Evolutionary conservation across 2,329 filamentous ascomycete genomes (phyloP), one percentile per base, ranked within the genome.

Genomic region (Sporothrix luriei): DNA sequence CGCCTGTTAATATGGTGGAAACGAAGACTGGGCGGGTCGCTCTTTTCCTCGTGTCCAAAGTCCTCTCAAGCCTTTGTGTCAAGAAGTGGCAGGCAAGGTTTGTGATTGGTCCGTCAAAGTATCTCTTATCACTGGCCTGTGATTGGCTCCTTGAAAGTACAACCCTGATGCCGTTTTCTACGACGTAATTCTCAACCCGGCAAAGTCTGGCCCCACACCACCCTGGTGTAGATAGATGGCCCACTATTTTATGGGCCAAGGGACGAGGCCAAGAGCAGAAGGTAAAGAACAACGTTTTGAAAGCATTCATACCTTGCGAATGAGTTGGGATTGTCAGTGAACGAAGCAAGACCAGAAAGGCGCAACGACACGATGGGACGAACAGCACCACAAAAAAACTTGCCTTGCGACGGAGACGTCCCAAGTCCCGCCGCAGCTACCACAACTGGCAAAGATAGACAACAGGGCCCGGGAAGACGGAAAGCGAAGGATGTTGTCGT

Each of bases 101-200:
- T 33, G 26, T 70, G 51, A 68, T 70, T 70, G 69, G 69, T 19
- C 43, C 2, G 38, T 13, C 13, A 14, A 13, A 7, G 33, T 46
- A 68, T 51, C 66, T 66, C 69, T 70, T 70, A 70, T 70, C 69
- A 38, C 49, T 29, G 13, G 19, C 2, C 26, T 43, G 0, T 68
- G 57, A 70, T 68, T 70, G 69, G 69, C 21, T 29, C 5, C 3
- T 11, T 43, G 40, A 43, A 16, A 43, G 24, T 7, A 24, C 21
- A 24, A 52, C 49, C 24, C 29, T 38, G 48, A 46, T 66, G 19
- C 43, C 66, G 61, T 38, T 70, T 54, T 29, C 40, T 64, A 33
- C 33, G 33, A 33, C 33, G 6, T 33, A 33, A 1, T 13, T 54
- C 51, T 40, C 33, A 67, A 67, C 49, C 65, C 51, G 65, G 65